These are phyloP conservation scores for Hypericum perforatum DNA, from an alignment of 345 rosid species.

Conservation along the genomic window DNA sequence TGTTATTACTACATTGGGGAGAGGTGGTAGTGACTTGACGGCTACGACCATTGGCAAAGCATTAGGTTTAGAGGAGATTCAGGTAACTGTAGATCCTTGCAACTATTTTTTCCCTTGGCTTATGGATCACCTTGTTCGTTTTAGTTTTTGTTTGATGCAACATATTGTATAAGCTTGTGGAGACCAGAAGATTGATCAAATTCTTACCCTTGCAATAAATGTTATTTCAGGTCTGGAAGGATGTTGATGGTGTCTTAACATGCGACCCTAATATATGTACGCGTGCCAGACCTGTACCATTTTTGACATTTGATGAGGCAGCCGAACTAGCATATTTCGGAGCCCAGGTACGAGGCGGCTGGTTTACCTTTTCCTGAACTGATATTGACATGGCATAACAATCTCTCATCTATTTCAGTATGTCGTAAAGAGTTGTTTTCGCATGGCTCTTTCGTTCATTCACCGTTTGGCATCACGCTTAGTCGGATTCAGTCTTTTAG, in stretches of 20 bases:
- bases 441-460: too few species aligned
- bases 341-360: constrained; percentile 53
- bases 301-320: constrained; percentile 91
- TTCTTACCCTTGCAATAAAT: background rate
- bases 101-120: background rate
- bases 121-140: too few species aligned
- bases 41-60: constrained; percentile 98
- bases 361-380: too few species aligned
- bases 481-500: too few species aligned
- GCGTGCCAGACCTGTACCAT: constrained; percentile 72
- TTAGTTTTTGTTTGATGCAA: background rate
- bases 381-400: too few species aligned
- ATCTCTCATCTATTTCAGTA: too few species aligned
- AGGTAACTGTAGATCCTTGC: constrained; percentile 37
- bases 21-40: constrained; percentile 99
- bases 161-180: constrained; percentile 1
- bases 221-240: constrained; percentile 85
- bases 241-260: constrained; percentile 98
- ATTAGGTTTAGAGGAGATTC: constrained; percentile 86
- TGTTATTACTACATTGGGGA: constrained; percentile 88
- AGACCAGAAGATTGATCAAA: background rate
- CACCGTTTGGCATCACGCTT: too few species aligned
- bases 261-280: constrained; percentile 89
- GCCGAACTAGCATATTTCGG: constrained; percentile 99
- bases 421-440: too few species aligned